Evolutionary conservation across 371 early-diverging fungal genomes (phyloP), one percentile per base, ranked within the genome.

Genomic region (Mortierella sp.): DNA sequence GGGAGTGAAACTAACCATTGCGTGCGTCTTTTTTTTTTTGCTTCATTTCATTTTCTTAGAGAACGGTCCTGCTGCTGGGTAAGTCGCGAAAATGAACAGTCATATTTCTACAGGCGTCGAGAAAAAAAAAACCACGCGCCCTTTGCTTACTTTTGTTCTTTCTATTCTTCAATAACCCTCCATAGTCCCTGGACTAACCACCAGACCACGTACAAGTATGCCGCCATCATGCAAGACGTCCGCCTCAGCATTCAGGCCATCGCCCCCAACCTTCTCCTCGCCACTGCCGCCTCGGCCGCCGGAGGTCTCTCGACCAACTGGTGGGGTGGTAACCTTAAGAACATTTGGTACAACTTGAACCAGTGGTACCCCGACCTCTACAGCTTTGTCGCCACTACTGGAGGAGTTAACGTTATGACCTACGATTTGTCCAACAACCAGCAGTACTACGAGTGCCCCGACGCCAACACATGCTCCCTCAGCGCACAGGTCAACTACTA

Each of bases 311-410:
- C 87, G 4, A 82, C 80, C 75, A 77, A 75, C 80, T 86, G 87
- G 87, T 86, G 87, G 87, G 87, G 87, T 16, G 87, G 87, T 38
- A 86, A 86, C 87, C 80, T 86, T 49, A 86, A 86, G 87, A 82
- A 82, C 78, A 86, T 86, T 58, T 86, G 87, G 87, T 86, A 86
- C 80, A 56, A 74, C 76, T 14, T 75, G 43, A 32, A 75, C 80
- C 72, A 75, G 73, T 86, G 80, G 80, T 86, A 82, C 54, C 82
- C 87, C 27, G 87, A 86, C 12, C 21, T 82, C 58, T 86, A 82
- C 83, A 82, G 65, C 76, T 82, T 77, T 27, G 58, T 86, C 48
- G 72, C 86, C 74, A 86, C 79, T 56, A 72, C 72, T 32, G 87
- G 87, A 63, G 87, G 87, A 68, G 82, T 86, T 76, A 86, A 86